phyloP scores from a whole-genome alignment of 345 rosid species.

The Carallia pectinifolia region DNA sequence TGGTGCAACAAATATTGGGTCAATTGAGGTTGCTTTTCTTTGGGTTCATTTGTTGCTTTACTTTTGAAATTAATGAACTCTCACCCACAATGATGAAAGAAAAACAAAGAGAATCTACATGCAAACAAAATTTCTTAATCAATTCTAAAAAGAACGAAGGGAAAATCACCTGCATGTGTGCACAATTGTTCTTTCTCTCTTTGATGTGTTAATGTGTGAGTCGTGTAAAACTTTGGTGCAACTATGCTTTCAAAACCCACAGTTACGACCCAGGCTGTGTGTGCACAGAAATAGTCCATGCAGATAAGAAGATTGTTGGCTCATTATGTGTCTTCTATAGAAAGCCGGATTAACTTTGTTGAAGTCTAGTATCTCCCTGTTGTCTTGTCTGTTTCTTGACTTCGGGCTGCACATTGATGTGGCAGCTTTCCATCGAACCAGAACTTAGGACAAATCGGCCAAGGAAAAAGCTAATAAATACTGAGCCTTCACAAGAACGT shows the following conservation, averaged over 20 bases:
- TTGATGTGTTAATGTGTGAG: not conserved
- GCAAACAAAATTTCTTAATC: not conserved
- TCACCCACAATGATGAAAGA: too few species aligned
- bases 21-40: constrained; percentile 65
- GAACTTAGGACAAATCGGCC: constrained; percentile 80
- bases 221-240: not conserved
- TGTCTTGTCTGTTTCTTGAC: not conserved
- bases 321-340: not conserved
- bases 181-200: too few species aligned
- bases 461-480: constrained; percentile 51
- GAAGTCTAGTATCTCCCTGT: not conserved
- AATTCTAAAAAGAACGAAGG: not conserved
- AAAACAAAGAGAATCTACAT: too few species aligned
- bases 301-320: too few species aligned
- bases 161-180: too few species aligned
- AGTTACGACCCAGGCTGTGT: too few species aligned
- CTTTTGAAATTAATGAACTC: not conserved
- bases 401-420: constrained; percentile 1
- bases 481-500: constrained; percentile 68
- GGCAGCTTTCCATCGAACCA: constrained; percentile 85
- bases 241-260: too few species aligned
- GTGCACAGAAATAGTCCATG: too few species aligned
- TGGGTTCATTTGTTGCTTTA: not conserved
- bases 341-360: not conserved
- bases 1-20: constrained; percentile 95